Conservation (phyloP, 106 monocot genomes). For the Ottelia alismoides region DNA sequence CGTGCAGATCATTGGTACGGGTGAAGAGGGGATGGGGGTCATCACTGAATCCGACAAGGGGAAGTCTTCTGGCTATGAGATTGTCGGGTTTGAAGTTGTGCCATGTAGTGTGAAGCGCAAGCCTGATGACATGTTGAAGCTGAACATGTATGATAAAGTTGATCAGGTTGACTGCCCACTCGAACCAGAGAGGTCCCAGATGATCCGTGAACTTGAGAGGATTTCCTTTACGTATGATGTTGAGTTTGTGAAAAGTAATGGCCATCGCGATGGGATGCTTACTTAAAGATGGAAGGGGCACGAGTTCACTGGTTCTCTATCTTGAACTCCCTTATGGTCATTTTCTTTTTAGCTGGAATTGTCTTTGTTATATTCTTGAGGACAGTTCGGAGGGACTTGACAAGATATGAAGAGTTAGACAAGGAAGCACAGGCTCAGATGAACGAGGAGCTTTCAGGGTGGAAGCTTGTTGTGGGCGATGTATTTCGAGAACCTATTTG, state of each 20-base stretch:
- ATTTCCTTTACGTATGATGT: conserved; percentile 52
- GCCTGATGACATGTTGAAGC: conserved; percentile 11
- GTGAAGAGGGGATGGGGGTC: conserved; percentile 24
- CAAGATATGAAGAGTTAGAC: conserved; percentile 42
- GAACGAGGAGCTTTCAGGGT: conserved; percentile 54
- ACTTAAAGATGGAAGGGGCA: conserved; percentile 41
- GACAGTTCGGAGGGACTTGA: conserved; percentile 41
- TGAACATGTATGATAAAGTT: conserved; percentile 29
- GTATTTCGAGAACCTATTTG: conserved; percentile 42
- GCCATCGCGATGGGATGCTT: conserved; percentile 51
- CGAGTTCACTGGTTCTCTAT: conserved; percentile 49
- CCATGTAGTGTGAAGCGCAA: conserved; percentile 42
- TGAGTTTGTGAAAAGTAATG: conserved; percentile 43
- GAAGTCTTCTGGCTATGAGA: conserved; percentile 28
- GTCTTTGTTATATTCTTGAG: conserved; percentile 46
- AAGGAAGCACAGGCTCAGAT: conserved; percentile 39
- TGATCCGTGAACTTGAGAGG: conserved; percentile 27
- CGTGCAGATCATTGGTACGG: conserved; percentile 20
- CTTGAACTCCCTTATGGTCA: too few relatives aligned
- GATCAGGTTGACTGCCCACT: conserved; percentile 18
- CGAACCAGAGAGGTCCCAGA: too few relatives aligned
- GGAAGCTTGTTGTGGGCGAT: conserved; percentile 38
- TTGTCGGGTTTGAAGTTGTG: conserved; percentile 43
- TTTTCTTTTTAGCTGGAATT: too few relatives aligned
- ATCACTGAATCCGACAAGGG: conserved; percentile 18